These are phyloP conservation scores for Globisporangium iwayamae DNA, from an alignment of 352 stramenopile genomes.

Conservation along the genomic window DNA sequence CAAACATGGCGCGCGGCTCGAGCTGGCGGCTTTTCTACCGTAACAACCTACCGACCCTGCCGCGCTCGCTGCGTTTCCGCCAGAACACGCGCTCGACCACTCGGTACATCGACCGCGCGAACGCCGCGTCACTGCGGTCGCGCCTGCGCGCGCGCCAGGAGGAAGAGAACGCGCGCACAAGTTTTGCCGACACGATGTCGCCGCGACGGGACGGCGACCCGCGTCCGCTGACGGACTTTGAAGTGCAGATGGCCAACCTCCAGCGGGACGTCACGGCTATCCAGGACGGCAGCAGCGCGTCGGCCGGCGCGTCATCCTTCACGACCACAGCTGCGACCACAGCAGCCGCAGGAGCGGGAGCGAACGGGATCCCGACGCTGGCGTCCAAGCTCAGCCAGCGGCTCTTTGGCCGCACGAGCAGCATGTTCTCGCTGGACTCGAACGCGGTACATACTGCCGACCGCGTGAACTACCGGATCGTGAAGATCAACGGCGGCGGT, in stretches of 20 bases:
- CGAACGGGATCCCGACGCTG: conserved; percentile 17
- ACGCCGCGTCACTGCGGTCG: conserved; percentile 54
- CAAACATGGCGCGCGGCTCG: conserved; percentile 12
- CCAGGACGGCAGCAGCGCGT: conserved; percentile 5
- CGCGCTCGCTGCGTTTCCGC: conserved; percentile 63
- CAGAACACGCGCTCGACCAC: conserved; percentile 76
- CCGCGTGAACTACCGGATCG: conserved; percentile 60
- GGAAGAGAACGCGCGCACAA: conserved; percentile 44
- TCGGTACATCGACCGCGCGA: conserved; percentile 70
- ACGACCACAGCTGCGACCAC: conserved; percentile 1
- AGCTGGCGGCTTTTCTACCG: conserved; percentile 69
- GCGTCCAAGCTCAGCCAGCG: conserved; percentile 31
- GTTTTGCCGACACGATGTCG: conserved; percentile 26
- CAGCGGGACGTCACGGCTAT: background rate
- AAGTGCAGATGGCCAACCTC: conserved; percentile 38
- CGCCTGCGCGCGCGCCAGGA: conserved; percentile 46
- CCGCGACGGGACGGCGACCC: conserved; percentile 16
- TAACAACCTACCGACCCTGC: conserved; percentile 65
- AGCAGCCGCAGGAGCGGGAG: background rate
- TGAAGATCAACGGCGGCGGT: conserved; percentile 63
- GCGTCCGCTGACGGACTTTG: conserved; percentile 46
- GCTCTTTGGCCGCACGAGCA: conserved; percentile 41
- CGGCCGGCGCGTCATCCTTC: conserved; percentile 16
- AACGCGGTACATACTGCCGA: conserved; percentile 12
- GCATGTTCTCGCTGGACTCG: conserved; percentile 61